Evolutionary conservation across 2,329 filamentous ascomycete genomes (phyloP).

Genomic region (Claviceps paspali): DNA sequence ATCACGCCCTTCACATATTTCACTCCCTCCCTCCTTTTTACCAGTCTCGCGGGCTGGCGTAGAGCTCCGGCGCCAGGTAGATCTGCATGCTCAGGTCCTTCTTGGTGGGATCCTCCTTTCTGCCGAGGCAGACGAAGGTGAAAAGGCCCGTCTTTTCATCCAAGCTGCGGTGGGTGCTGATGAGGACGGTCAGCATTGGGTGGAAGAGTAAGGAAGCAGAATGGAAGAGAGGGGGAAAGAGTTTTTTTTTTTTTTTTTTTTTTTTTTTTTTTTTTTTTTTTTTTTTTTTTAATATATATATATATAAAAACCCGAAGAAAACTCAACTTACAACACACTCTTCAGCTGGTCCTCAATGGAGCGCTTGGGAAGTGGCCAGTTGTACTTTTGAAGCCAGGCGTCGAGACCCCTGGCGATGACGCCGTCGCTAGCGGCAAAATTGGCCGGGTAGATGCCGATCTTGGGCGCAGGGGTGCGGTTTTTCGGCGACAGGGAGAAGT

Average conservation of each 20-base stretch:
- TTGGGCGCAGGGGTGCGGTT: neutral
- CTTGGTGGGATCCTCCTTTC: neutral
- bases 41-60: neutral
- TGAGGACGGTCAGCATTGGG: neutral
- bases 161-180: neutral
- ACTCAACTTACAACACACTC: neutral
- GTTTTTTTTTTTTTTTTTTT: no score
- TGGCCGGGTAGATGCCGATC: neutral
- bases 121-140: neutral
- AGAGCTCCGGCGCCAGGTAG: neutral
- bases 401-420: neutral
- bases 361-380: neutral
- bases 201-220: no score
- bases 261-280: no score
- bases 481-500: neutral
- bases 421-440: neutral
- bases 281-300: neutral
- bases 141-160: neutral
- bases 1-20: neutral
- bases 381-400: neutral
- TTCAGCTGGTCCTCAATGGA: neutral
- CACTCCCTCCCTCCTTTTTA: neutral
- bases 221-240: no score
- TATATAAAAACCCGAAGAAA: no score
- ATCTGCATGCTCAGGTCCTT: neutral